Evolutionary conservation across 2,329 filamentous ascomycete species (phyloP).

Genomic region (Ophiostoma tasmaniense): DNA sequence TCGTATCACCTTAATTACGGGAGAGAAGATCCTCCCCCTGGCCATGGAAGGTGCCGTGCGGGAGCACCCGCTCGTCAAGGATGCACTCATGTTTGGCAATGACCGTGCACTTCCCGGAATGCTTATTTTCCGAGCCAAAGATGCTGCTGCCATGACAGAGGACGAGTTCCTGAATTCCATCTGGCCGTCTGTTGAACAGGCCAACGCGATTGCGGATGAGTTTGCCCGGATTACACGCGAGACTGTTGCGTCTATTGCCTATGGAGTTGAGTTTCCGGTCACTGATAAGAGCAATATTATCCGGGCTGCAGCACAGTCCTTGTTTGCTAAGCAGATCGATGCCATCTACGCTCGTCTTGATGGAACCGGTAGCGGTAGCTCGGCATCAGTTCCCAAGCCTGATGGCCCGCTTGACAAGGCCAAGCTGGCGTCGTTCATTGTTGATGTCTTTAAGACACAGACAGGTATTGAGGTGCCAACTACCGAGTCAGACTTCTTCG

Average conservation of each 20-base stretch:
- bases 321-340: constrained; percentile 30
- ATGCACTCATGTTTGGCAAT: constrained; percentile 29
- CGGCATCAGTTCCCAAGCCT: not conserved
- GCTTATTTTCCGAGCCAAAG: constrained; percentile 26
- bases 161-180: constrained; percentile 30
- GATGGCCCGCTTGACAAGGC: constrained; percentile 21
- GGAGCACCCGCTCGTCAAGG: constrained; percentile 27
- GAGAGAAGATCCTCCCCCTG: constrained; percentile 33
- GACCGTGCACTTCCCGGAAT: constrained; percentile 28
- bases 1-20: constrained; percentile 31
- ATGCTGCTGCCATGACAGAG: constrained; percentile 24
- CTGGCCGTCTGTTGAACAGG: constrained; percentile 31
- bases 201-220: constrained; percentile 34
- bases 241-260: constrained; percentile 30
- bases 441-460: constrained; percentile 25
- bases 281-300: constrained; percentile 42
- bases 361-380: not conserved
- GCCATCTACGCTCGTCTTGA: constrained; percentile 25
- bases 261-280: constrained; percentile 29
- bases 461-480: constrained; percentile 28
- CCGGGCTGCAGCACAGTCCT: constrained; percentile 31
- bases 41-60: constrained; percentile 30
- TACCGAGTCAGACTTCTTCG: constrained; percentile 34
- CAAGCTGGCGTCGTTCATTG: constrained; percentile 29
- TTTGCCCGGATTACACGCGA: constrained; percentile 37